These are phyloP conservation scores for Neobulgaria alba DNA, from an alignment of 2,329 filamentous ascomycete genomes.

Conservation along the genomic window DNA sequence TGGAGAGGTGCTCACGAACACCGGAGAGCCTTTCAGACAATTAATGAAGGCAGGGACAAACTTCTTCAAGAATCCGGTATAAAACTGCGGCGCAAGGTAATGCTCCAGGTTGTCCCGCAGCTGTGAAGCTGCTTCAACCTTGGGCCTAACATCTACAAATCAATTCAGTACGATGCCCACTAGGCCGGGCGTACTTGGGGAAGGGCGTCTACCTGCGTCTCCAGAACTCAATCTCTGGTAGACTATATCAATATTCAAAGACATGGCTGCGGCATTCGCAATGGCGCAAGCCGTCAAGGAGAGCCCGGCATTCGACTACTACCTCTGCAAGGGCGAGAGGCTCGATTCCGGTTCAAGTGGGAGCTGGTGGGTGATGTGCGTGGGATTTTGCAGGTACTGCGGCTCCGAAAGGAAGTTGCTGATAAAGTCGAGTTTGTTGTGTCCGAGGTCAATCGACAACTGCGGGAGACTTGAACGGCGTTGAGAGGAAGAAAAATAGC, in stretches of 20 bases:
- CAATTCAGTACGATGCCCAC: slow-evolving; percentile 8
- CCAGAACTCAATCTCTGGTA: slow-evolving; percentile 45
- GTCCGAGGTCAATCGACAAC: neutral
- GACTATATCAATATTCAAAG: slow-evolving; percentile 54
- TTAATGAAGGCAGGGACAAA: slow-evolving; percentile 84
- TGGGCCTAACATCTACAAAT: slow-evolving; percentile 64
- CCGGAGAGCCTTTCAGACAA: slow-evolving; percentile 75
- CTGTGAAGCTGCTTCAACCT: slow-evolving; percentile 73
- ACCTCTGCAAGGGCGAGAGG: neutral
- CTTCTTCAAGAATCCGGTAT: slow-evolving; percentile 73
- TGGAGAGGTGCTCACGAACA: slow-evolving; percentile 81
- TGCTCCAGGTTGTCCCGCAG: slow-evolving; percentile 88
- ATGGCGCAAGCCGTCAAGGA: slow-evolving; percentile 24
- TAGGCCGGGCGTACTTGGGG: no score
- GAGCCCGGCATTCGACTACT: slow-evolving; percentile 20
- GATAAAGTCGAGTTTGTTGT: neutral
- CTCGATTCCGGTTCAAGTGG: neutral
- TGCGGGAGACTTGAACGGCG: neutral
- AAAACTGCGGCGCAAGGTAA: slow-evolving; percentile 70
- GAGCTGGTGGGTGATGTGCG: neutral
- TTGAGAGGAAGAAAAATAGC: neutral
- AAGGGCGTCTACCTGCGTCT: slow-evolving; percentile 20
- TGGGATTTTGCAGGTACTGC: neutral
- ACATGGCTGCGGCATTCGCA: slow-evolving; percentile 47
- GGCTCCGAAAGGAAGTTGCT: no score